Evolutionary conservation across 257 asterid species (phyloP), one percentile per base, ranked within the genome.

Genomic region (Jacaranda mimosifolia): DNA sequence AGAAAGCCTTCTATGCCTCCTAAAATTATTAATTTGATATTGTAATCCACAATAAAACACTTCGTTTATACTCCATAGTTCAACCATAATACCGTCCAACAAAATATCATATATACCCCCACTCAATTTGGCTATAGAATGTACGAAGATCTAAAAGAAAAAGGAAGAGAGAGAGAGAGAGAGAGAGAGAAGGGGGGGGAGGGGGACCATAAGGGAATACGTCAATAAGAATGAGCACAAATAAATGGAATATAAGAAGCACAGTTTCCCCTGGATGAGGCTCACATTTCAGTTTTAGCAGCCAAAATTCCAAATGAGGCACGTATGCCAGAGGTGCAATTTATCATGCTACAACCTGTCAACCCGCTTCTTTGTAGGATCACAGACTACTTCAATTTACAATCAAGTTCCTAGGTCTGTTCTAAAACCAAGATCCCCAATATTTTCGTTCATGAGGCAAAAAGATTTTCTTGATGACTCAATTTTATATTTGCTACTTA

Each of bases 401-500:
- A 59, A 65, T 60, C 10, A 53, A 57, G 56, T 58, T 32, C 32
- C 2, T 2, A 26, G 32, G 32, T 26, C 32, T 26, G 2, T 26
- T 26, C 32, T 26, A 26, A 26, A 26, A 26, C 32, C 32, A 26
- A 26, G 32, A 26, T 26, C 32, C 32, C 18, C 15, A 58, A 57
- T 58, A 43, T 21, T 59, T 66, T 59, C 43, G 39, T 38, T 62
- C 35, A 40, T 46, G 51, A 48, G 67, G 51, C 40, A 65, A 18
- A 62, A 64, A 42, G 71, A 17, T 38, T 26, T n/a, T 4, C 38
- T 70, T 42, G 67, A 38, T 15, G n/a, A 48, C 63, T 77, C 73
- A 46, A 59, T 40, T 72, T 72, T 1, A 46, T 39, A 63, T 72
- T 68, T 68, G 21, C 77, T 75, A 58, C 77, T 72, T 51, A 14